Evolutionary conservation across 2,329 filamentous ascomycete genomes (phyloP).

Genomic region (Neodidymelliopsis sp.): DNA sequence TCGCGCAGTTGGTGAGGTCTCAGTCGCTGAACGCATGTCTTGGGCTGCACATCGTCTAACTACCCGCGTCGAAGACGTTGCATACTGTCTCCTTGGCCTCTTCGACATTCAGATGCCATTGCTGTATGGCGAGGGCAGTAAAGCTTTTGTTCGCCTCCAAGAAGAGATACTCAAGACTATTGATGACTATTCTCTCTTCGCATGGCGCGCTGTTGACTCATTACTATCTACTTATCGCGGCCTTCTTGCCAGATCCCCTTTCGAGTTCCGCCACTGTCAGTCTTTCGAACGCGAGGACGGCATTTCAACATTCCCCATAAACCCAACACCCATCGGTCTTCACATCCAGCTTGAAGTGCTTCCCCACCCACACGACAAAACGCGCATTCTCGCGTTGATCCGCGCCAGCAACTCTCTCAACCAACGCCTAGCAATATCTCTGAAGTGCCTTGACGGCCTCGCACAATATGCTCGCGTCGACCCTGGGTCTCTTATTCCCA

Average conservation of each 20-base stretch:
- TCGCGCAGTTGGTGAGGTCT: constrained; percentile 25
- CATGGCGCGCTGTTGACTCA: constrained; percentile 28
- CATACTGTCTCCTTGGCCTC: constrained; percentile 41
- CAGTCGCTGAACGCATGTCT: constrained; percentile 38
- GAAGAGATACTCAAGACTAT: constrained; percentile 39
- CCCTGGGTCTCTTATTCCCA: constrained; percentile 62
- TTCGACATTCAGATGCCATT: constrained; percentile 44
- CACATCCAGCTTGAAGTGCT: constrained; percentile 35
- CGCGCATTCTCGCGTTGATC: constrained; percentile 26
- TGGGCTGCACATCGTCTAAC: constrained; percentile 40
- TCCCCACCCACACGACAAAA: constrained; percentile 24
- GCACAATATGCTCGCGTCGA: constrained; percentile 47
- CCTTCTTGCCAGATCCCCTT: constrained; percentile 33
- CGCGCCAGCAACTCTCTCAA: constrained; percentile 32
- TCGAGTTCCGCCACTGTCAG: constrained; percentile 30
- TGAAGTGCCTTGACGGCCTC: constrained; percentile 31
- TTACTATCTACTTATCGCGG: constrained; percentile 32
- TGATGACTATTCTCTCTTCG: constrained; percentile 39
- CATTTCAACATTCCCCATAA: constrained; percentile 27
- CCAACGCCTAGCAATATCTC: constrained; percentile 32
- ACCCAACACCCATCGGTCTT: constrained; percentile 31
- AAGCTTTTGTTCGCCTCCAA: constrained; percentile 38
- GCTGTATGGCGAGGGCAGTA: constrained; percentile 39
- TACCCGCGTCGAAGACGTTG: constrained; percentile 37
- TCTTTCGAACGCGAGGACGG: constrained; percentile 32